Conservation (phyloP, 148 eudicot species). For the Polygonum maritimum region DNA sequence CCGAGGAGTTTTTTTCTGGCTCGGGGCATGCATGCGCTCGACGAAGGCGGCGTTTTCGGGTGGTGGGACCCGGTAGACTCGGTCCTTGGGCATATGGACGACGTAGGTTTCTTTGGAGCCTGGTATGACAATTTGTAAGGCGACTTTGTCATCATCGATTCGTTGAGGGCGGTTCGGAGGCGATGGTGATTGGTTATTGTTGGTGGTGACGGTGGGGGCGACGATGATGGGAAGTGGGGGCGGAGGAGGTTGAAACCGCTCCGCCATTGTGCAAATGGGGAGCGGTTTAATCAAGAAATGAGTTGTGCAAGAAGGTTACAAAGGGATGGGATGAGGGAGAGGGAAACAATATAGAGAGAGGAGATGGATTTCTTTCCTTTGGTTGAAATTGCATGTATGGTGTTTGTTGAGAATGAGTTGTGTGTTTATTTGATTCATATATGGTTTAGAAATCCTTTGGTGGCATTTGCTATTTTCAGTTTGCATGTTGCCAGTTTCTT, state of each 20-base stretch:
- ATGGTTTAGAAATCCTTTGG: background rate
- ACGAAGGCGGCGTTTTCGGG: conserved; percentile 40
- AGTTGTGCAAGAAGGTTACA: background rate
- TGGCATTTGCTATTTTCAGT: background rate
- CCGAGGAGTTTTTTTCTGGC: background rate
- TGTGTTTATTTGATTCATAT: background rate
- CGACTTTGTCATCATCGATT: background rate
- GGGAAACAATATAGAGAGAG: too few relatives aligned
- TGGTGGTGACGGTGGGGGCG: background rate
- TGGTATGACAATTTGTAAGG: conserved; percentile 7
- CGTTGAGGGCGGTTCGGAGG: background rate
- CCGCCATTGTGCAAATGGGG: conserved; percentile 39
- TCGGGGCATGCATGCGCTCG: conserved; percentile 22
- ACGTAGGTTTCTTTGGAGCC: conserved; percentile 18
- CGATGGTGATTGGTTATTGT: background rate
- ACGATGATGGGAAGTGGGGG: background rate
- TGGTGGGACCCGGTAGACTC: conserved; percentile 33
- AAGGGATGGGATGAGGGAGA: background rate
- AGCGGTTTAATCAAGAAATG: conserved; percentile 18
- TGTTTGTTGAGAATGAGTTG: background rate
- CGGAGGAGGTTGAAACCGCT: conserved; percentile 28
- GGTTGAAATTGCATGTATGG: background rate
- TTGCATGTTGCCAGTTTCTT: background rate
- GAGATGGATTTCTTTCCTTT: background rate
- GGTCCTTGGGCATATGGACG: conserved; percentile 27